Evolutionary conservation across 2,329 filamentous ascomycete species (phyloP), one percentile per base, ranked within the genome.

Genomic region (Phoma sp.): DNA sequence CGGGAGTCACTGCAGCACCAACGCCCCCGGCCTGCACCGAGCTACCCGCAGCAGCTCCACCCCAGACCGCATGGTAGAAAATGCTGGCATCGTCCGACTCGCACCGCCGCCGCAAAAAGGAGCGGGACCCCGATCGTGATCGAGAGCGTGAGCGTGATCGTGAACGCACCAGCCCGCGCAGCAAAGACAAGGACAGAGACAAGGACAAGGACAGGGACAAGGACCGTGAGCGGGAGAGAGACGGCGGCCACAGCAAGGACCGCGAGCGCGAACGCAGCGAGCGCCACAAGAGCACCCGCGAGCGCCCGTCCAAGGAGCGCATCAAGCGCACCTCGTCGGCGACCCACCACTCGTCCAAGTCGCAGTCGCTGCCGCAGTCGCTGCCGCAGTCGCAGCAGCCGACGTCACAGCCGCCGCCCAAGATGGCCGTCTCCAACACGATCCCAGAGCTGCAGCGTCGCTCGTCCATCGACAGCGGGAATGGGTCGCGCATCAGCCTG

Each of bases 371-470:
- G 33, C 33, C 33, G 33, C 33, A 35, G n/a, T n/a, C n/a, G n/a
- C n/a, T n/a, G n/a, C 33, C 33, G 13, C 33, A 35, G 13, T 13
- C 33, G 36, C 36, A 23, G 14, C 36, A 13, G 14, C 18, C 33
- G 11, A n/a, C 33, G 11, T 27, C 39, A 24, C 23, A 29, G 13
- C 11, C 38, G 7, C 4, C 36, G 36, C 39, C 39, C 55, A 75
- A 73, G 49, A 74, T 75, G 65, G 67, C 75, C 14, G 65, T 78
- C 10, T 33, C 32, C 32, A 33, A 33, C 32, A 33, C 32, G 47
- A 75, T 79, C 44, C 79, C 80, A 33, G 80, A 82, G 62, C 78
- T 81, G 75, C 75, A 78, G 22, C 73, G 79, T 3, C 70, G 79
- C 25, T 57, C 59, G 39, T 71, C 68, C 22, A 48, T 71, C 46